Evolutionary conservation across 148 eudicot species (phyloP).

Genomic region (Silene uniflora): DNA sequence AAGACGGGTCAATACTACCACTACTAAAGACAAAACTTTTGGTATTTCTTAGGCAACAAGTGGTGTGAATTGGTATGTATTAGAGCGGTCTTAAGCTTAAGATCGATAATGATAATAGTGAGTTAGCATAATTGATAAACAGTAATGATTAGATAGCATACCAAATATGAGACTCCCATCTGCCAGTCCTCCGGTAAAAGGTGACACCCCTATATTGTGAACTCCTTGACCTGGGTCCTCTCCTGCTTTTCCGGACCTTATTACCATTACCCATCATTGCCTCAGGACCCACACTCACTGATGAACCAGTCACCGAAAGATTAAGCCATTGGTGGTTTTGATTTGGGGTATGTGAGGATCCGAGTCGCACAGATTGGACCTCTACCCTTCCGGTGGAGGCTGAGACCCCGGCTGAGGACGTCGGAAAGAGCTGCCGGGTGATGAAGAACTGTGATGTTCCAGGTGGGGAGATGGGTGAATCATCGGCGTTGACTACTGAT

Average conservation of each 20-base stretch:
- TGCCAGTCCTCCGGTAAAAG: constrained; percentile 81
- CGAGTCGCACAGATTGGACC: constrained; percentile 18
- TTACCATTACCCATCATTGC: no score
- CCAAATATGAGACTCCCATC: constrained; percentile 98
- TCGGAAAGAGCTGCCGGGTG: constrained; percentile 53
- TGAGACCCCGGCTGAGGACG: constrained; percentile 1
- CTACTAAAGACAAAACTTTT: no score
- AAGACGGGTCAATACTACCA: no score
- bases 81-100: no score
- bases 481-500: constrained; percentile 44
- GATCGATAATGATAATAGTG: no score
- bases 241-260: constrained; percentile 62
- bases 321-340: constrained; percentile 53
- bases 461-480: constrained; percentile 27
- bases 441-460: constrained; percentile 22
- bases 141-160: no score
- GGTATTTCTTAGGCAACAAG: no score
- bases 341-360: constrained; percentile 17
- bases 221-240: constrained; percentile 87
- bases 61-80: no score
- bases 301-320: constrained; percentile 39
- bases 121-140: no score
- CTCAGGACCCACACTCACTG: constrained; percentile 20
- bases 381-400: neutral
- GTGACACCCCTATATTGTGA: constrained; percentile 93